Base-by-base conservation (phyloP, 257 asterid species). In the Coffea eugenioides region DNA sequence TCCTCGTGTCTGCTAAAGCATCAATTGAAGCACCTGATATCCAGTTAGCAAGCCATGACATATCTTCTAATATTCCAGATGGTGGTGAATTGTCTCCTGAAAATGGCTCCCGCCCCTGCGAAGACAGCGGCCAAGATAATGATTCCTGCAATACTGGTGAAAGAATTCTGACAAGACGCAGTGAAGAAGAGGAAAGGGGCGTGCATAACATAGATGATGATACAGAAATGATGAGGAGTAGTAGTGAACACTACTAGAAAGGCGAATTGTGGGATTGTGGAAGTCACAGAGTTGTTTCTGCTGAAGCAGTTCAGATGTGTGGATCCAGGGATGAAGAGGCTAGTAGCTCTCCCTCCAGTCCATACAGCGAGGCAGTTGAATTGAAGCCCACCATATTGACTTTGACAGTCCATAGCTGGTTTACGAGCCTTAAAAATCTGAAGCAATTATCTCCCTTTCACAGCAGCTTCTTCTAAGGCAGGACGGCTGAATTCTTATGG, bases 1-100 rank as follows among this genome's bases (percentile, higher is more conserved):
- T 92, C 68, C 88, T 91, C 61, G 43, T 85, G 62, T 79, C 92
- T 52, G 21, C 78, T 66, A 89, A 88, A 77, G 72, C 82, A 69
- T 36, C 87, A 18, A 21, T 20, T 43, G 73, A 71, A 75, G 64
- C 72, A 54, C 78, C 82, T 45, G 83, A 81, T 75, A 61, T 54
- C 68, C 84, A 27, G 43, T 71, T 23, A 39, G 85, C 77, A 69
- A 74, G 49, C 69, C 71, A 70, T 45, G 66, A n/a, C 49, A 45
- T 36, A 43, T n/a, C 77, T 61, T 82, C 87, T 31, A 51, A 51
- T 69, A 52, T 72, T 48, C 56, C 76, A 16, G 73, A 39, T 79
- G 82, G 21, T 36, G 81, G 72, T 45, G 88, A 71, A 79, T 54
- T 75, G 5, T 71, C 83, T 56, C n/a, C 57, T 45, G 70, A 46